phyloP scores from a whole-genome alignment of 2,329 filamentous ascomycete species.

The Sclerotinia borealis region DNA sequence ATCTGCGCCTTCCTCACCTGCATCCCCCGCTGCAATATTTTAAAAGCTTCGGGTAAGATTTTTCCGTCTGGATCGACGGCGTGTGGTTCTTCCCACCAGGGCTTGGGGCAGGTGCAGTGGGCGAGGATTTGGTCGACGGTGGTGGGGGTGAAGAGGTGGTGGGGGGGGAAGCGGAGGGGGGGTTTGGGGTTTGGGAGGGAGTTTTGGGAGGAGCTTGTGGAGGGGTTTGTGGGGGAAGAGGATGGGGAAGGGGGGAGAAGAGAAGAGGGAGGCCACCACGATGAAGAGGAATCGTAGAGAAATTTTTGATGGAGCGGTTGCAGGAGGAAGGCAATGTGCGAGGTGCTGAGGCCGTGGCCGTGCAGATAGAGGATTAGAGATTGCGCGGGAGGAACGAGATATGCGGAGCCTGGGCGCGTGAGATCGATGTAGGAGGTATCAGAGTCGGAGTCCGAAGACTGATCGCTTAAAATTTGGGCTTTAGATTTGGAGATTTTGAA shows the following conservation, averaged over 20 bases:
- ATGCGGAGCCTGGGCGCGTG: background rate
- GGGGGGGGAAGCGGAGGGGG: slow-evolving; percentile 37
- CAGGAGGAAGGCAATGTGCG: background rate
- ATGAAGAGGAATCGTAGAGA: background rate
- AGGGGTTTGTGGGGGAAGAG: slow-evolving; percentile 13
- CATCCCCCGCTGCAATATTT: background rate
- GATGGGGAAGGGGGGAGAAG: background rate
- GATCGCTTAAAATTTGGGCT: no score
- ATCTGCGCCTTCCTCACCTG: background rate
- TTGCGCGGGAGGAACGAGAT: background rate
- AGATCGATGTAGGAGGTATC: background rate
- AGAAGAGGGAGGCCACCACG: background rate
- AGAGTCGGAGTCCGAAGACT: background rate
- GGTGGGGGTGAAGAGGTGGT: slow-evolving; percentile 65
- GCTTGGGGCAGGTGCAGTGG: slow-evolving; percentile 35
- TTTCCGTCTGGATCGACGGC: background rate
- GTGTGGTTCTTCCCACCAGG: background rate
- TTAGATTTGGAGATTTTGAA: background rate
- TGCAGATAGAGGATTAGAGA: background rate
- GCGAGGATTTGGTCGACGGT: slow-evolving; percentile 74
- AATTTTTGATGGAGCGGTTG: background rate
- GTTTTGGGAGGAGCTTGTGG: slow-evolving; percentile 7
- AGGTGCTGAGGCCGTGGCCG: background rate
- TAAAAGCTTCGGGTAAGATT: background rate
- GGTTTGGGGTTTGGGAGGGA: slow-evolving; percentile 19